A percentile compares a stretch with the other conserved stretches of the same genome.
These are phyloP conservation scores for Epichloe sylvatica DNA, from an alignment of 2,329 filamentous ascomycete genomes.

Conservation along the genomic window DNA sequence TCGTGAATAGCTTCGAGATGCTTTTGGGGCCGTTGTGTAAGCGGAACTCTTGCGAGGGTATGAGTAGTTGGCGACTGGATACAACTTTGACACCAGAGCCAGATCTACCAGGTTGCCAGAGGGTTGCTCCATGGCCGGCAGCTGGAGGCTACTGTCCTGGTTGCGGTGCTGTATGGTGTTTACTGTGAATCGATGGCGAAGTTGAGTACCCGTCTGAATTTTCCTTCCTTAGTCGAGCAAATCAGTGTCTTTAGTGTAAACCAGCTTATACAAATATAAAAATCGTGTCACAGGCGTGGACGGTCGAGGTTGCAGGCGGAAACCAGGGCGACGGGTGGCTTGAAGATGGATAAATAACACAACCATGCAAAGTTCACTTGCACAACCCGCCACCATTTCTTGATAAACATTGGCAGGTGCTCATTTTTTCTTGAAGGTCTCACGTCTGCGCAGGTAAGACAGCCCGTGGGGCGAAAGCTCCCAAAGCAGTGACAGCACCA, in stretches of 20 bases:
- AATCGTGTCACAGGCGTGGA: neutral
- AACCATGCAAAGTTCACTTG: neutral
- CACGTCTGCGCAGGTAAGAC: slow-evolving; percentile 1
- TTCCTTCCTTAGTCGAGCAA: too few relatives aligned
- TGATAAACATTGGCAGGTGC: neutral
- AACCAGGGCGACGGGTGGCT: neutral
- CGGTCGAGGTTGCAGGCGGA: neutral
- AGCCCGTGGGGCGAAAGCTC: slow-evolving; percentile 8
- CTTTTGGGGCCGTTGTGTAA: neutral
- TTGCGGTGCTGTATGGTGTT: neutral
- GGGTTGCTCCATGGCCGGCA: slow-evolving; percentile 20
- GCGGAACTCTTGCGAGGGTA: slow-evolving; percentile 20
- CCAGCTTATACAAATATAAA: neutral
- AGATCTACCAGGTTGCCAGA: slow-evolving; percentile 23
- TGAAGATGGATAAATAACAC: slow-evolving; percentile 1
- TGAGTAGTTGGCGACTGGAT: slow-evolving; percentile 27
- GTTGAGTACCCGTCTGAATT: too few relatives aligned
- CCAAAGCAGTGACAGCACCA: neutral
- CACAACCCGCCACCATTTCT: neutral
- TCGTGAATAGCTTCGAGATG: neutral
- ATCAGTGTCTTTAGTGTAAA: too few relatives aligned
- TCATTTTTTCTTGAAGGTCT: neutral
- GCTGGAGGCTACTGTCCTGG: neutral
- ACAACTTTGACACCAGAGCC: slow-evolving; percentile 26
- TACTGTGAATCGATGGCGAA: too few relatives aligned